These are phyloP conservation scores for Allomyces javanicus DNA, from an alignment of 192 early-diverging fungal genomes.

Conservation along the genomic window DNA sequence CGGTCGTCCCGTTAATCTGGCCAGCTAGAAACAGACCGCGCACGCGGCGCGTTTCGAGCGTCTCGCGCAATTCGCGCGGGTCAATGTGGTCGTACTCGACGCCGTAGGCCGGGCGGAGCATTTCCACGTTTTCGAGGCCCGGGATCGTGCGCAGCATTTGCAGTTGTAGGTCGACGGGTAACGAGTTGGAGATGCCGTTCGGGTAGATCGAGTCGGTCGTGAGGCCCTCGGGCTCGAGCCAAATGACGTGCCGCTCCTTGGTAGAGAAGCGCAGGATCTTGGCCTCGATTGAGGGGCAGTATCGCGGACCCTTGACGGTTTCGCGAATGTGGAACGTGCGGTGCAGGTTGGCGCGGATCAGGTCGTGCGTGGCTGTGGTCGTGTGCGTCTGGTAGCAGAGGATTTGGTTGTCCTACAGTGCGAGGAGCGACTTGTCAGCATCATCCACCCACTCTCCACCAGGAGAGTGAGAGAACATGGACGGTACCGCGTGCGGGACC, in stretches of 20 bases:
- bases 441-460: too few species aligned
- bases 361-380: conserved; percentile 37
- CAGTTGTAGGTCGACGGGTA: conserved; percentile 56
- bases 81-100: conserved; percentile 77
- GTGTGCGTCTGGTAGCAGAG: conserved; percentile 60
- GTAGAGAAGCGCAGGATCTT: conserved; percentile 54
- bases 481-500: conserved; percentile 35
- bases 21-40: conserved; percentile 57
- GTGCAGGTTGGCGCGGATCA: conserved; percentile 52
- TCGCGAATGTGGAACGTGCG: conserved; percentile 64
- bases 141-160: conserved; percentile 47
- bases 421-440: too few species aligned
- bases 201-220: conserved; percentile 56
- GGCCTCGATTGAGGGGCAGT: conserved; percentile 65
- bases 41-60: conserved; percentile 58
- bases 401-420: conserved; percentile 31
- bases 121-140: conserved; percentile 51
- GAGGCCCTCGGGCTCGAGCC: conserved; percentile 64
- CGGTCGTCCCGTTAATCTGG: conserved; percentile 76
- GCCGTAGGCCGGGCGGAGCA: conserved; percentile 56
- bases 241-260: conserved; percentile 45
- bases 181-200: conserved; percentile 66
- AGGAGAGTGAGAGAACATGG: neutral
- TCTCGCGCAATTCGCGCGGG: conserved; percentile 53
- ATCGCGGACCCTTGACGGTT: conserved; percentile 61